Base-by-base conservation (phyloP, 108 stramenopile genomes). In the Cyclotella sp. region DNA sequence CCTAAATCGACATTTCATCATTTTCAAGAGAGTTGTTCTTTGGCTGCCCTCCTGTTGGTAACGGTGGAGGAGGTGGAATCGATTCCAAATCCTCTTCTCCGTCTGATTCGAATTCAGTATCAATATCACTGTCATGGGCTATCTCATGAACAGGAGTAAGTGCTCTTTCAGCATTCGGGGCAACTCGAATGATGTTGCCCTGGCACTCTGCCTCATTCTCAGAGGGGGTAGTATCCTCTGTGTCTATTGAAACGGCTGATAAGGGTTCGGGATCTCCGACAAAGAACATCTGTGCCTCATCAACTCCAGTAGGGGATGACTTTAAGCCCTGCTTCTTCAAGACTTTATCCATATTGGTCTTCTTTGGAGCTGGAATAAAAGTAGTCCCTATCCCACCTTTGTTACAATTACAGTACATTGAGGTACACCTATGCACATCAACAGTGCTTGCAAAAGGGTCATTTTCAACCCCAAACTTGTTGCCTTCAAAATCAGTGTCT, bases 381-480 rank as follows among this genome's bases (percentile, higher is more conserved):
- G 65, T 72, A 8, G 72, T 66, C n/a, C 65, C 66, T 13, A 19
- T 49, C 18, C 61, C 40, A 22, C 46, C 65, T 15, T 61, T 67
- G 49, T 79, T 79, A 62, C 78, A 79, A 60, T 59, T 73, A 27
- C 71, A 79, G 59, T 71, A 65, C 42, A 71, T 79, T 4, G 71
- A 72, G 0, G 78, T 68, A 43, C 78, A 79, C 66, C 72, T 72
- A 46, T 79, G 78, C 21, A 79, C 78, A 79, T 79, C 78, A 60
- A 72, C 70, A n/a, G 78, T 79, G 47, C 58, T 79, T 10, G 78
- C 65, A 57, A 70, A 79, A 8, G 71, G 78, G 67, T 78, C 70
- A 16, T 72, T 49, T 11, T 52, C 59, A 42, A 49, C 19, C 18
- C 40, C 72, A 42, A 62, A 40, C 15, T 44, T 61, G 51, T 44